Evolutionary conservation across 2,329 filamentous ascomycete genomes (phyloP), one percentile per base, ranked within the genome.

Genomic region (Lasiodiplodia gonubiensis): DNA sequence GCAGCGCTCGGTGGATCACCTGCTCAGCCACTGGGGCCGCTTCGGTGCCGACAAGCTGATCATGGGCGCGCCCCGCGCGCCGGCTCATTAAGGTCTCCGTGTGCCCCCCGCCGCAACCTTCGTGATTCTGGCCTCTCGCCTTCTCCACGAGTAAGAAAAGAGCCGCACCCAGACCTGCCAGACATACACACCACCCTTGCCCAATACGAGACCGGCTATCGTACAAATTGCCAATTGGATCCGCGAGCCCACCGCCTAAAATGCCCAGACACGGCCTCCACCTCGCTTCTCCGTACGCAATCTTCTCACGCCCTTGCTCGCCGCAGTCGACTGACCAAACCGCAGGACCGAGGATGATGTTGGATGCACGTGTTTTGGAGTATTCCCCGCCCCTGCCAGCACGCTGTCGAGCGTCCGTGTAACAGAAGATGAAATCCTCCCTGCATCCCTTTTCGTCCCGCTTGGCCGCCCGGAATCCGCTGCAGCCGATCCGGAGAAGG

Each of bases 21-120:
- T 63, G 59, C 59, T 63, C 21, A 63, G 59, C 59, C 59, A 49
- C 59, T 37, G 59, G 59, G 42, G 42, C 59, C 59, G 42, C 39
- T 27, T 42, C 39, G 39, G 8, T 33, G n/a, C 39, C 59, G 27
- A 63, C 59, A 35, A 51, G 59, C 46, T 61, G 25, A 46, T 48
- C 55, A 60, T 48, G 55, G 37, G 55, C 39, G 55, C 57, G 57
- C 59, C 42, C 42, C 42, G 59, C 42, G 21, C 39, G 12, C 46
- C 59, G 42, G 59, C 46, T 37, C 59, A 49, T 63, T 63, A 51
- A 63, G 59, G 35, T 37, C 59, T 11, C 42, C 59, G 27, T 51
- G 42, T 51, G 59, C 59, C 59, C 59, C 27, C 59, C 30, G 30
- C 57, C 57, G 57, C 42, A 61, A 61, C 10, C 39, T 61, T 39